Evolutionary conservation across 2,329 filamentous ascomycete genomes (phyloP), one percentile per base, ranked within the genome.

Genomic region (Sclerotinia borealis): DNA sequence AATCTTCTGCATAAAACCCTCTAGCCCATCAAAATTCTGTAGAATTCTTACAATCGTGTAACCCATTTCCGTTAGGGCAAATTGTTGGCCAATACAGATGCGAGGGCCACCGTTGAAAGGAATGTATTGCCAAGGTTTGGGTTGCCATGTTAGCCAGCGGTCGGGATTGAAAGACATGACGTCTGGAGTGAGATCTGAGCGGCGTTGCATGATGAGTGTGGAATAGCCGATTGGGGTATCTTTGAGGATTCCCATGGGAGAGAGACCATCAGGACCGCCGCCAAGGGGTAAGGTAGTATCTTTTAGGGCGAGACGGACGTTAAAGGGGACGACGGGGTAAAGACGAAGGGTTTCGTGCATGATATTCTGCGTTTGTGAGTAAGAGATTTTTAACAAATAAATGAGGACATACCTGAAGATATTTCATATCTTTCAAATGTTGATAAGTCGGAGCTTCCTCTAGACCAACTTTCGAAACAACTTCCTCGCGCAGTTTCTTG

Each of bases 361-460:
- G 56, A 89, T 78, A 70, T 87, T 80, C 75, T 85, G 80, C 64
- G 10, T n/a, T 25, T 39, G 11, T 68, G 63, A 66, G 10, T 48
- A 43, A 25, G 48, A 22, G 4, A 39, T 36, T 34, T 45, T 2
- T 27, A 29, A 43, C 25, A 43, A 27, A 50, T 3, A 41, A n/a
- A 22, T 50, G 29, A 48, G 31, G 31, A 65, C 64, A 39, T 63
- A 73, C 77, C 52, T 77, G 80, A 19, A 95, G 83, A 74, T 93
- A 96, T 71, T 89, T 88, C 92, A 96, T 96, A 68, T 82, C 82
- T 79, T 96, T 96, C 64, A 96, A 81, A 72, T 96, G 85, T 15
- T 85, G 82, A 75, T 96, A 96, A 0, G 88, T 92, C 0, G 88
- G 87, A 4, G 80, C 77, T 7, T 81, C 76, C 17, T 84, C 78